Percentiles rank a stretch among this genome's conserved stretches.
These are phyloP conservation scores for Microcyclospora pomicola DNA, from an alignment of 2,329 filamentous ascomycete genomes.

Conservation along the genomic window DNA sequence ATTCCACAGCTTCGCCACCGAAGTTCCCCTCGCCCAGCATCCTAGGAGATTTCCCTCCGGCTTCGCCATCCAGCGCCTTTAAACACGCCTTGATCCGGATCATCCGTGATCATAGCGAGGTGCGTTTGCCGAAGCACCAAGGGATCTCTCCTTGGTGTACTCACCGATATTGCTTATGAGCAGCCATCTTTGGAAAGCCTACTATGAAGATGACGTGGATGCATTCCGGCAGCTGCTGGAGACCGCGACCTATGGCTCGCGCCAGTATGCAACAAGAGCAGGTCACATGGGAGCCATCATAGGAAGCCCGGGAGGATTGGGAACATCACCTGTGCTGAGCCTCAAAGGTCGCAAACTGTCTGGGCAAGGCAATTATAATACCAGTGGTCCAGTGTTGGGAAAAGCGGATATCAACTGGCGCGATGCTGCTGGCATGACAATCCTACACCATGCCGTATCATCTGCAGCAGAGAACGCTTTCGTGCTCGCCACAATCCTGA, in stretches of 20 bases:
- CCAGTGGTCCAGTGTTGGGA: constrained; percentile 33
- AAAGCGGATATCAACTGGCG: constrained; percentile 69
- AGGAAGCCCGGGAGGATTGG: constrained; percentile 32
- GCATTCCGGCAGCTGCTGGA: constrained; percentile 80
- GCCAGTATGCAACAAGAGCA: constrained; percentile 31
- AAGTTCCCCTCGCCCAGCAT: too few relatives aligned
- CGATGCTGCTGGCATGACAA: constrained; percentile 66
- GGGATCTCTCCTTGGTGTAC: constrained; percentile 21
- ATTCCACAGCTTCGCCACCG: too few relatives aligned
- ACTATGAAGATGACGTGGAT: constrained; percentile 95
- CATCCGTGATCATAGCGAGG: constrained; percentile 73
- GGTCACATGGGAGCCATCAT: constrained; percentile 19
- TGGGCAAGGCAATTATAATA: constrained; percentile 4
- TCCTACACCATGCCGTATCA: constrained; percentile 73
- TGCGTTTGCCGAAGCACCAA: constrained; percentile 47
- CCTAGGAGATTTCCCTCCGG: constrained; percentile 21
- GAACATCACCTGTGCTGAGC: constrained; percentile 31
- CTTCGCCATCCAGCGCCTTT: constrained; percentile 52
- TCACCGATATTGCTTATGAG: constrained; percentile 55
- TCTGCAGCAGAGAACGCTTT: constrained; percentile 56
- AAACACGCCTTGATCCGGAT: constrained; percentile 73
- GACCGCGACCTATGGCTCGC: constrained; percentile 49
- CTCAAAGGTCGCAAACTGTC: constrained; percentile 19
- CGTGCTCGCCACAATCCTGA: constrained; percentile 62
- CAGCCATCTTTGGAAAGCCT: constrained; percentile 91